These are phyloP conservation scores for Plasmodium coatneyi DNA, from an alignment of 169 alveolate species.

Conservation along the genomic window DNA sequence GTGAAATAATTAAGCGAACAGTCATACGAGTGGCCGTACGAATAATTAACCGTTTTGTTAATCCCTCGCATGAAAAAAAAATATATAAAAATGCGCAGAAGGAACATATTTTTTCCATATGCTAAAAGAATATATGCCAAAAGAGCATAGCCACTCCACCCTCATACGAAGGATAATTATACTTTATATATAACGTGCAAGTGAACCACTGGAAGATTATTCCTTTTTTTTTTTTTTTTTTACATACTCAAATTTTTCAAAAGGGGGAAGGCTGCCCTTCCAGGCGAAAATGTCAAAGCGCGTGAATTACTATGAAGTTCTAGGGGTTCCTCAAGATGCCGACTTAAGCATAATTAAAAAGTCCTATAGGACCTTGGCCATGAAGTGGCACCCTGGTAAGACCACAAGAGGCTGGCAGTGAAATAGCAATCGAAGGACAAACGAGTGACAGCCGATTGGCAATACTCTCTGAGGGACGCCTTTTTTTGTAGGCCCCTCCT, in stretches of 20 bases:
- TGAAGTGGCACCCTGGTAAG: conserved; percentile 86
- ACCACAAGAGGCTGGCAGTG: not conserved
- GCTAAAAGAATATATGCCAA: too few relatives aligned
- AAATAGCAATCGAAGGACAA: not conserved
- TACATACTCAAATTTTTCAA: not conserved
- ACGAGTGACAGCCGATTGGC: not conserved
- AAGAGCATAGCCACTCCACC: not conserved
- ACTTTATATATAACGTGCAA: not conserved
- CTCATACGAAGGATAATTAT: not conserved
- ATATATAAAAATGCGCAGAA: not conserved
- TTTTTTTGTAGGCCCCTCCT: not conserved
- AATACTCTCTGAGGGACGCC: not conserved
- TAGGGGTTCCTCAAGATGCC: conserved; percentile 83
- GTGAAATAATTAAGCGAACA: not conserved
- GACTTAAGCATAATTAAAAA: conserved; percentile 75
- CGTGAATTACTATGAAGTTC: conserved; percentile 76
- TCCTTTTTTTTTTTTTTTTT: too few relatives aligned
- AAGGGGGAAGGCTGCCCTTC: not conserved
- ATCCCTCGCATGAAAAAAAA: conserved; percentile 9
- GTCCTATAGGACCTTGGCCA: conserved; percentile 79
- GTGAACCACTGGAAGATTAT: not conserved
- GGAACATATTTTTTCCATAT: not conserved
- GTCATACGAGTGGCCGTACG: not conserved
- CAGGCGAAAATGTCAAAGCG: conserved; percentile 44
- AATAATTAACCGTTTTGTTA: conserved; percentile 36